A percentile compares a stretch with the other conserved stretches of the same genome.
These are phyloP conservation scores for Gamarada debralockiae DNA, from an alignment of 495 filamentous ascomycete species.

Conservation along the genomic window DNA sequence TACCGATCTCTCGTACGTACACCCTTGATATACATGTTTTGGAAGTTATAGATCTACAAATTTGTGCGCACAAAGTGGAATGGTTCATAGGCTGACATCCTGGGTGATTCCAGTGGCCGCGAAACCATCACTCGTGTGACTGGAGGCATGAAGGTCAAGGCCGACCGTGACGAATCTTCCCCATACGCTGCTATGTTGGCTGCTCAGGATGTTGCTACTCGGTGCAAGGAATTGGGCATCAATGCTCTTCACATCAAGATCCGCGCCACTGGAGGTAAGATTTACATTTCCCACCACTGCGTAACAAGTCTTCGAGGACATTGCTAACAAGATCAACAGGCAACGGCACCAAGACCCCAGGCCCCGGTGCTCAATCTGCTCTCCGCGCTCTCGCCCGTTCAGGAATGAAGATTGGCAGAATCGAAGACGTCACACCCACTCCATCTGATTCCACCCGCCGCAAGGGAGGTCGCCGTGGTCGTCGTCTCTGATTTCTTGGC, in stretches of 20 bases:
- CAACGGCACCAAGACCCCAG: slow-evolving; percentile 99
- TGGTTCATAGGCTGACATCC: slow-evolving; percentile 49
- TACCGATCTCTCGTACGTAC: slow-evolving; percentile 92
- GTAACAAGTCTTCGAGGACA: background rate
- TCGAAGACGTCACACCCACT: slow-evolving; percentile 98
- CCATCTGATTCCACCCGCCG: slow-evolving; percentile 97
- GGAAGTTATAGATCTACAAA: no score
- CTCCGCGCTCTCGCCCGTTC: slow-evolving; percentile 97
- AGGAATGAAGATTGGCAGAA: slow-evolving; percentile 99
- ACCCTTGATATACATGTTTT: slow-evolving; percentile 16
- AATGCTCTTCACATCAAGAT: slow-evolving; percentile 99
- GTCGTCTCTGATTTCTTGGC: slow-evolving; percentile 72
- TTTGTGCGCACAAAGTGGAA: slow-evolving; percentile 16
- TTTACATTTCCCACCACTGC: background rate
- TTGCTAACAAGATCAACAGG: slow-evolving; percentile 40
- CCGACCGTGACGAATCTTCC: slow-evolving; percentile 98
- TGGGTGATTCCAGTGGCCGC: slow-evolving; percentile 82
- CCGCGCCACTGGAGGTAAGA: slow-evolving; percentile 90
- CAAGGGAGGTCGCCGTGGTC: slow-evolving; percentile 99
- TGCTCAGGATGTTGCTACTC: slow-evolving; percentile 87
- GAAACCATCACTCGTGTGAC: slow-evolving; percentile 99
- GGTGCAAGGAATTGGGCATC: slow-evolving; percentile 99
- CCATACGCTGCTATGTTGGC: slow-evolving; percentile 99
- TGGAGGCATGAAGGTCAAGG: slow-evolving; percentile 99
- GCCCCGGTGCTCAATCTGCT: slow-evolving; percentile 96